phyloP scores from a whole-genome alignment of 306 rosid species.

The Malus asiatica region DNA sequence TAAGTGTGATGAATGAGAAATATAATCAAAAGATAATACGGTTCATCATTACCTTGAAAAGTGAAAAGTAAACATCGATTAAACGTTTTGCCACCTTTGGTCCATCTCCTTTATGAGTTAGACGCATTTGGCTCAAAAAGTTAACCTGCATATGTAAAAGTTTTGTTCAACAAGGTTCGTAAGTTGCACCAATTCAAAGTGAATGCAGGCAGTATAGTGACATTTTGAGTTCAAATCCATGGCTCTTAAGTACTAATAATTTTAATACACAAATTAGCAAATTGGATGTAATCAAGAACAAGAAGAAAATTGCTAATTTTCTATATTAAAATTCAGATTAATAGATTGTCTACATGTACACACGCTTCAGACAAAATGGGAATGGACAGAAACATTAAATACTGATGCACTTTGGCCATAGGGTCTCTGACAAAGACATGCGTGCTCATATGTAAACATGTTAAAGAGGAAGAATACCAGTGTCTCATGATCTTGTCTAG shows the following conservation, averaged over 20 bases:
- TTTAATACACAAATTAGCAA: neutral
- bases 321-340: neutral
- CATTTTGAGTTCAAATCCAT: neutral
- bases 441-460: neutral
- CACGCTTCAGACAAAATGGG: neutral
- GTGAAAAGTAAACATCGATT: constrained; percentile 79
- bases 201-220: neutral
- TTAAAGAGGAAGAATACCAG: neutral
- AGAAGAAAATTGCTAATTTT: neutral
- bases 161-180: constrained; percentile 6
- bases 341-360: neutral
- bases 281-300: neutral
- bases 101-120: constrained; percentile 74
- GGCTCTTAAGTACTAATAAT: neutral
- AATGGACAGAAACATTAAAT: neutral
- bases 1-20: neutral
- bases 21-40: constrained; percentile 1
- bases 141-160: constrained; percentile 51
- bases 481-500: neutral
- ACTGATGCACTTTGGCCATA: neutral
- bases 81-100: constrained; percentile 91
- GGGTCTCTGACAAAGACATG: neutral
- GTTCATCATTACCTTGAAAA: constrained; percentile 71
- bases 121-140: constrained; percentile 87
- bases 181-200: constrained; percentile 2